Evolutionary conservation across 2,329 filamentous ascomycete genomes (phyloP).

Genomic region (Aspergillus hortae): DNA sequence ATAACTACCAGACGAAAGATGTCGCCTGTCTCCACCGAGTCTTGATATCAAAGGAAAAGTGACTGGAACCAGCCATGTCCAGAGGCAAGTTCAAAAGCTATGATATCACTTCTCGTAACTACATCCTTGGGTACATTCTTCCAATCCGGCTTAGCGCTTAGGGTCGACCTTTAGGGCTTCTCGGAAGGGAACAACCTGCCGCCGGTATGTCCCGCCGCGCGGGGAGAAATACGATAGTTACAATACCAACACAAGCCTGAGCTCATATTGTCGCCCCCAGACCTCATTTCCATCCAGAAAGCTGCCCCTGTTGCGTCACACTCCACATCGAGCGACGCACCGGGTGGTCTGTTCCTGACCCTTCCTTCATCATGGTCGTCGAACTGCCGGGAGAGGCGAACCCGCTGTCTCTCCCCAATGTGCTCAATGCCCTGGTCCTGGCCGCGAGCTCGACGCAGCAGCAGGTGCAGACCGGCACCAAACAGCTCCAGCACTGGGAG

Average conservation of each 20-base stretch:
- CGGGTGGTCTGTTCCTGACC: not conserved
- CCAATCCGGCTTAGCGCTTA: slow-evolving; percentile 12
- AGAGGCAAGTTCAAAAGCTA: not conserved
- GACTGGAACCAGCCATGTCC: not conserved
- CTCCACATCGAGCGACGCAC: not conserved
- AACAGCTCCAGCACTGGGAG: slow-evolving; percentile 72
- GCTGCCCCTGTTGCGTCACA: not conserved
- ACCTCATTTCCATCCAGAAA: not conserved
- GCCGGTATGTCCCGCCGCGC: slow-evolving; percentile 17
- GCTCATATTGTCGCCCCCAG: not conserved
- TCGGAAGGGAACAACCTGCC: slow-evolving; percentile 18
- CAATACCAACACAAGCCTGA: slow-evolving; percentile 6
- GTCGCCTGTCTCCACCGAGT: not conserved
- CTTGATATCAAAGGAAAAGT: not conserved
- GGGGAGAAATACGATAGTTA: slow-evolving; percentile 13
- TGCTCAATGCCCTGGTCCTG: slow-evolving; percentile 62
- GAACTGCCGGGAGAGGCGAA: slow-evolving; percentile 80
- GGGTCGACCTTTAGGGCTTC: slow-evolving; percentile 30
- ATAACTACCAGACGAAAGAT: not conserved
- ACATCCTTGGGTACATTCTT: slow-evolving; percentile 5
- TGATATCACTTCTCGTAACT: not conserved
- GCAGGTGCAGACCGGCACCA: slow-evolving; percentile 61
- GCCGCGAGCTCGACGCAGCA: slow-evolving; percentile 63
- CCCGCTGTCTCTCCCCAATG: slow-evolving; percentile 61
- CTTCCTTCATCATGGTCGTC: slow-evolving; percentile 58